Conservation (phyloP, 441 rosid species). For the Breynia disticha region DNA sequence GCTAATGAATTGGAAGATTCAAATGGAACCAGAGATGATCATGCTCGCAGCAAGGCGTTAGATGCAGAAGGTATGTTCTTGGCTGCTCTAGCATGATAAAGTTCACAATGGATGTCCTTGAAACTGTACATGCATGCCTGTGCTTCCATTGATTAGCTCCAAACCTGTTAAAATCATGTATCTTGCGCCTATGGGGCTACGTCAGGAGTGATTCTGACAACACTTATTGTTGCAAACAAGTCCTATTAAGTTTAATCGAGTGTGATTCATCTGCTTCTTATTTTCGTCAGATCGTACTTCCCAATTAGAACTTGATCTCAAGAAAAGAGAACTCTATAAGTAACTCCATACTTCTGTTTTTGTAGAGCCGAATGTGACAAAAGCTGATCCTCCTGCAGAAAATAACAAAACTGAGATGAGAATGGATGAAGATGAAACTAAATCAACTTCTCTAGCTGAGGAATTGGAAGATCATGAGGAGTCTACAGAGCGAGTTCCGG, state of each 20-base stretch:
- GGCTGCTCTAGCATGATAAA: background rate
- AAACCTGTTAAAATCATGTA: background rate
- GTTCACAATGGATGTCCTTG: too few relatives aligned
- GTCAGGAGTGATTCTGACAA: background rate
- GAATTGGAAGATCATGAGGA: conserved; percentile 16
- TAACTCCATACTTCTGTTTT: conserved; percentile 5
- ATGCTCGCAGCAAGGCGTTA: conserved; percentile 3
- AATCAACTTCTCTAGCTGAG: conserved; percentile 1
- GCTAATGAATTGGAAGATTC: conserved; percentile 12
- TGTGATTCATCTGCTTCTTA: too few relatives aligned
- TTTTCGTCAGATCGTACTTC: too few relatives aligned
- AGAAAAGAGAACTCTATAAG: background rate
- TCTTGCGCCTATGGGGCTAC: background rate
- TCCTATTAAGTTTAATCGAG: too few relatives aligned
- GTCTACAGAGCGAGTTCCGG: background rate
- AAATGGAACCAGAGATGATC: conserved; percentile 11
- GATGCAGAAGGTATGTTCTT: conserved; percentile 17
- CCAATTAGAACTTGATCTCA: background rate
- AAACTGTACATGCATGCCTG: too few relatives aligned
- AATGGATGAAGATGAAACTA: conserved; percentile 5
- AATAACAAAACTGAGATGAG: conserved; percentile 14
- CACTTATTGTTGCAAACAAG: background rate
- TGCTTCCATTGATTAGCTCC: background rate
- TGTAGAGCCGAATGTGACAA: conserved; percentile 20
- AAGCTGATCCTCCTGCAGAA: conserved; percentile 17